Evolutionary conservation across 805 yeast genomes (phyloP), one percentile per base, ranked within the genome.

Genomic region (Suhomyces sp.): DNA sequence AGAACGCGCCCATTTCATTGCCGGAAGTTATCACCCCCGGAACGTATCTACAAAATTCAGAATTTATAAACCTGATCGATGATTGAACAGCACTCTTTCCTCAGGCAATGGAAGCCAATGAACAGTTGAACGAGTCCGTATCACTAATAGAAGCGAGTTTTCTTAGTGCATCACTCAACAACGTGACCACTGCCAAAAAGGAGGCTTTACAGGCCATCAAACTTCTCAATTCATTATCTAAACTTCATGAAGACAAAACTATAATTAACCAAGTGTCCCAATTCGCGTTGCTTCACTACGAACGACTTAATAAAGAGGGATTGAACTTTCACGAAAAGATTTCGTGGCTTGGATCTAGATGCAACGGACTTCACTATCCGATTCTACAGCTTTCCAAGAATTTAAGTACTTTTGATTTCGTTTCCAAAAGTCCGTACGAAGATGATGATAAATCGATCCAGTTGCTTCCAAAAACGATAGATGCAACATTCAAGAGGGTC

Each of bases 281-380:
- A 31, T 56, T 36, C 25, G 35, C 54, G 4, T 35, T 61, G 33
- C 19, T 43, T 10, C 39, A 40, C n/a, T 58, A 58, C 39, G 62
- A 56, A 25, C 23, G 21, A 17, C 12, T 28, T 8, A 18, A 22
- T 7, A 29, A 19, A 2, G 31, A 34, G 8, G 24, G 24, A 2
- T 5, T n/a, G 19, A 20, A 22, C 12, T 6, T 23, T 22, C n/a
- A 38, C 14, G 52, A 51, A 2, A 53, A 49, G 38, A 31, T 62
- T 8, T 23, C 40, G 5, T 63, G 68, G 68, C 31, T 60, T 2
- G 41, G 51, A 28, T 59, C 65, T 3, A 53, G 48, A 30, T 17
- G 49, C 0, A 13, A 36, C 12, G 36, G 29, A 2, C 28, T 29
- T 3, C 33, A 28, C 35, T 58, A 53, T n/a, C 55, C 58, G 7